Evolutionary conservation across 2,329 filamentous ascomycete species (phyloP).

Genomic region (Phialophora chinensis): DNA sequence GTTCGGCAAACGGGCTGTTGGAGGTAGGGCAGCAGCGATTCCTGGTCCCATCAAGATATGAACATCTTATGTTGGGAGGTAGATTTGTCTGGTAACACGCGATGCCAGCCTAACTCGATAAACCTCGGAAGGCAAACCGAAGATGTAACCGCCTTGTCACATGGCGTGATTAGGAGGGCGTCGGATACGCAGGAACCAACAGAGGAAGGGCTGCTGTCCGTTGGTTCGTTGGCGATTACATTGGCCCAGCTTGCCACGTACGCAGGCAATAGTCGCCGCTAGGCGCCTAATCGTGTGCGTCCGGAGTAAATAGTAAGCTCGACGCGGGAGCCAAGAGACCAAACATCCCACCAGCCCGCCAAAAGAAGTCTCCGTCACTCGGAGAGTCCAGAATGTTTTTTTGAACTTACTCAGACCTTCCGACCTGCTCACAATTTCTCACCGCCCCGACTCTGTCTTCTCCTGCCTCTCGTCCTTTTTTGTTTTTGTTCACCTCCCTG

Average conservation of each 20-base stretch:
- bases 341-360: conserved; percentile 7
- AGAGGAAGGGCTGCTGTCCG: neutral
- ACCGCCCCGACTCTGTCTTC: conserved; percentile 31
- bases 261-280: neutral
- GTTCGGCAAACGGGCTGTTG: conserved; percentile 84
- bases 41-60: conserved; percentile 46
- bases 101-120: neutral
- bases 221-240: neutral
- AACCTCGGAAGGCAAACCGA: conserved; percentile 11
- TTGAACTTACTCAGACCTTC: conserved; percentile 13
- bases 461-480: conserved; percentile 37
- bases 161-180: conserved; percentile 19
- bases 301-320: conserved; percentile 2
- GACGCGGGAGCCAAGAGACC: conserved; percentile 3
- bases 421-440: conserved; percentile 25
- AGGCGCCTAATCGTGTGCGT: neutral
- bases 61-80: neutral
- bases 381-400: conserved; percentile 4
- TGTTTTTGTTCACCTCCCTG: conserved; percentile 28
- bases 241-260: neutral
- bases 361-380: conserved; percentile 4
- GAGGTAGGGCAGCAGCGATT: conserved; percentile 74
- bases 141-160: conserved; percentile 1
- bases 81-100: neutral
- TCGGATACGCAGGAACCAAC: conserved; percentile 15